These are phyloP conservation scores for Beauveria australis DNA, from an alignment of 2,329 filamentous ascomycete genomes.

Conservation along the genomic window DNA sequence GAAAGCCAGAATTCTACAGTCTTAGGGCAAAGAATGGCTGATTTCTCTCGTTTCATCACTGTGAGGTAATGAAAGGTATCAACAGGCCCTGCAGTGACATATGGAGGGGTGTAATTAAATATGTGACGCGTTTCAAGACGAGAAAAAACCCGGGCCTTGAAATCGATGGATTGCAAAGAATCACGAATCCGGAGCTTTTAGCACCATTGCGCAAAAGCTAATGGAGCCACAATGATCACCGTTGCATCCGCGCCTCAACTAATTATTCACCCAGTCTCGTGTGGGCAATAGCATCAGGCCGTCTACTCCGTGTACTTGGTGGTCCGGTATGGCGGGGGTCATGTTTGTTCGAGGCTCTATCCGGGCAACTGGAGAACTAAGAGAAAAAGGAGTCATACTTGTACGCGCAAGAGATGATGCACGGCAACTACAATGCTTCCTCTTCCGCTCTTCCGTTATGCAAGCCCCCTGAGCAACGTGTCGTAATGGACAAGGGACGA, in stretches of 20 bases:
- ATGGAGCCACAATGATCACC: background rate
- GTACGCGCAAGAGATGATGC: background rate
- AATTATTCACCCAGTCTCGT: background rate
- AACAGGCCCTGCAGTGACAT: background rate
- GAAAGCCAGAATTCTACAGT: background rate
- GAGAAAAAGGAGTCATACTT: background rate
- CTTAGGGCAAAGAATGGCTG: no score
- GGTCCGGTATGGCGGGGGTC: background rate
- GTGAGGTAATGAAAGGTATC: background rate
- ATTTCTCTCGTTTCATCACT: no score
- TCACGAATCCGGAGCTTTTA: background rate
- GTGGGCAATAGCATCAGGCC: background rate
- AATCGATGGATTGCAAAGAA: background rate
- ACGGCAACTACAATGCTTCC: background rate
- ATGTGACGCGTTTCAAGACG: background rate
- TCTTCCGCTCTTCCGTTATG: background rate
- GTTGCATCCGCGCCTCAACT: background rate
- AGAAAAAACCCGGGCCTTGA: no score
- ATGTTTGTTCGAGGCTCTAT: background rate
- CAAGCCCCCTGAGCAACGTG: background rate
- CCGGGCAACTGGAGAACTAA: background rate
- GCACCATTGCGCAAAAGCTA: background rate
- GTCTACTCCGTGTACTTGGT: background rate
- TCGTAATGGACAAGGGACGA: constrained; percentile 2
- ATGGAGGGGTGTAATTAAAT: background rate